Evolutionary conservation across 371 early-diverging fungal genomes (phyloP).

Genomic region (Thermomucor indicae-seudaticae): DNA sequence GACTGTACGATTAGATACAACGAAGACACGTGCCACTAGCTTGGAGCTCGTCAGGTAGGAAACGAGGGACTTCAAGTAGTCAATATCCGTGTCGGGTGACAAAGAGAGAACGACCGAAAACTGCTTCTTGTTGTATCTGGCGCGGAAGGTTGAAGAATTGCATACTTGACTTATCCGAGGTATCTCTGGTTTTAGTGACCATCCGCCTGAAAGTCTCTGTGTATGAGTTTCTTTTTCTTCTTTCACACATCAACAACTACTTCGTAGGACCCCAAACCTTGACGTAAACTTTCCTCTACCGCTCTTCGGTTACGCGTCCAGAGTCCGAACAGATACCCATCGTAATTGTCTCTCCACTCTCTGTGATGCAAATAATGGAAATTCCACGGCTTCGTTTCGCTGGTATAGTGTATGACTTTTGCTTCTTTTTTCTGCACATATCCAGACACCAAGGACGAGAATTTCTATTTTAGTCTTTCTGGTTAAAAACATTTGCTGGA

Average conservation of each 20-base stretch:
- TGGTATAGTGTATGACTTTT: constrained; percentile 30
- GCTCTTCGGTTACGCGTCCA: constrained; percentile 13
- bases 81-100: not conserved
- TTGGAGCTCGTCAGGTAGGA: not conserved
- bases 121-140: constrained; percentile 9
- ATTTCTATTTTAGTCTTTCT: constrained; percentile 9
- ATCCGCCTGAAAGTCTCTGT: too few relatives aligned
- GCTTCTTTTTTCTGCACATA: constrained; percentile 18
- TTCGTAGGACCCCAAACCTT: too few relatives aligned
- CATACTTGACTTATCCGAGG: constrained; percentile 1
- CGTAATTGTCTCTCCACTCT: constrained; percentile 35
- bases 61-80: not conserved
- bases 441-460: constrained; percentile 18
- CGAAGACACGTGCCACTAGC: too few relatives aligned
- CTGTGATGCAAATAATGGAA: constrained; percentile 23
- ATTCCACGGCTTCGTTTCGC: constrained; percentile 37
- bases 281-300: too few relatives aligned
- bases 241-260: too few relatives aligned
- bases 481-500: constrained; percentile 4
- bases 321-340: constrained; percentile 22
- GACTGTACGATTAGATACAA: too few relatives aligned
- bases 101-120: constrained; percentile 14
- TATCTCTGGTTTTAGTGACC: too few relatives aligned
- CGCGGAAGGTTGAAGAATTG: constrained; percentile 7
- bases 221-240: too few relatives aligned